Evolutionary conservation across 306 rosid species (phyloP), one percentile per base, ranked within the genome.

Genomic region (Glycine tomentella): DNA sequence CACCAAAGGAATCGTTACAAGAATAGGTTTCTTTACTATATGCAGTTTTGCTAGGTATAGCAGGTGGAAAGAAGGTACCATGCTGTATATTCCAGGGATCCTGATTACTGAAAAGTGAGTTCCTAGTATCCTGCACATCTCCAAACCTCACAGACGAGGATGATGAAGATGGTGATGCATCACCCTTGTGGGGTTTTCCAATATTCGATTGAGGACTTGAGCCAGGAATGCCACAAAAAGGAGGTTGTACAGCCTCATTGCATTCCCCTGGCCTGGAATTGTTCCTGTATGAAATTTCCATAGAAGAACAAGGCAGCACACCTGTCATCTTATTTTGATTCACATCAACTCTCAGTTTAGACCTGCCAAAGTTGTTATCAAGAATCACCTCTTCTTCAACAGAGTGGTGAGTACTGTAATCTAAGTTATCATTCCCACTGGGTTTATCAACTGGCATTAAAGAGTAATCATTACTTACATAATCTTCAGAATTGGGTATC

Each of bases 41-140:
- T 12, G 78, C 77, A 74, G 84, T 52, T 71, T 86, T 86, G 76
- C 62, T 89, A 14, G 89, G 87, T 77, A 78, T 86, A 50, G 84
- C 89, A 65, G 94, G 92, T 25, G 90, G 92, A 89, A 87, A 80
- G 74, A 86, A 92, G 67, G 91, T 73, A 44, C 90, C 89, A 1
- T 90, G 90, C 71, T 69, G 85, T 71, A 90, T 53, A 85, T 76
- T 25, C 98, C 98, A 95, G 55, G 92, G 97, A 89, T 92, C 97
- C 66, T 92, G 94, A 80, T 91, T 76, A 82, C 97, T 90, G 81
- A 95, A 91, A 56, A 95, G 91, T 80, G 97, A 95, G 86, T 90
- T 89, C 12, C 94, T 79, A 38, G 89, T 83, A 62, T 91, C 94
- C 68, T 78, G 93, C 71, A 86, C 72, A 74, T 90, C 90, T 74